Conservation (phyloP, 768 basidiomycete genomes). For the Daedaleopsis nitida region DNA sequence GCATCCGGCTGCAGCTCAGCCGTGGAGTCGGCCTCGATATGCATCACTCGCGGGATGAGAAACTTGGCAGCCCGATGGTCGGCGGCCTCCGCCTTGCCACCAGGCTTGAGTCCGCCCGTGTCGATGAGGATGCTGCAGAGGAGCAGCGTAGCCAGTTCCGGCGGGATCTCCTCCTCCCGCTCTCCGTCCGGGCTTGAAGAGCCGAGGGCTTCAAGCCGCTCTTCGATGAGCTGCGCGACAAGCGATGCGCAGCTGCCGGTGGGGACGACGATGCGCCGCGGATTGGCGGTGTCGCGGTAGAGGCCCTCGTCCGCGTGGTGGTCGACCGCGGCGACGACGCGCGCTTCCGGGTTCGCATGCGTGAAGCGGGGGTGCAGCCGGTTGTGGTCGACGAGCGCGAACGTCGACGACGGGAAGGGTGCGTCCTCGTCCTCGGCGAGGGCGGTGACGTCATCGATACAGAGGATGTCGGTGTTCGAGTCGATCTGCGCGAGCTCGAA, state of each 20-base stretch:
- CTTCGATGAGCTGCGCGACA: constrained; percentile 48
- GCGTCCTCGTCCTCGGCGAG: constrained; percentile 24
- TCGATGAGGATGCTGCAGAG: constrained; percentile 84
- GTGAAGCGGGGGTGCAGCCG: constrained; percentile 51
- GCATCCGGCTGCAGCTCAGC: background rate
- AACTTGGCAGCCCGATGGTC: constrained; percentile 68
- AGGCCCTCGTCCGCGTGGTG: constrained; percentile 88
- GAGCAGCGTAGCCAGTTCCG: constrained; percentile 76
- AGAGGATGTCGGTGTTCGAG: constrained; percentile 59
- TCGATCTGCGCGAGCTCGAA: constrained; percentile 60
- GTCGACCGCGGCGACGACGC: constrained; percentile 82
- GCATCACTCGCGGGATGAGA: constrained; percentile 56
- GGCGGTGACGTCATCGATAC: constrained; percentile 62
- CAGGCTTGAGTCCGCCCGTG: constrained; percentile 74
- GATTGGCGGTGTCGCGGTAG: constrained; percentile 60
- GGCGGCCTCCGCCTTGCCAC: constrained; percentile 70
- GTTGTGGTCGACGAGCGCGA: constrained; percentile 94
- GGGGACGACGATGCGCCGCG: constrained; percentile 62
- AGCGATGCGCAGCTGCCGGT: constrained; percentile 80
- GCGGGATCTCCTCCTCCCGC: constrained; percentile 41
- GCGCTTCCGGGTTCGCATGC: constrained; percentile 38
- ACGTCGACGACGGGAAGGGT: constrained; percentile 54
- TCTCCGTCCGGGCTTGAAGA: constrained; percentile 13
- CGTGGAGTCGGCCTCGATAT: constrained; percentile 14
- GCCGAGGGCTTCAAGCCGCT: background rate